Evolutionary conservation across 306 rosid genomes (phyloP).

Genomic region (Cicer arietinum): DNA sequence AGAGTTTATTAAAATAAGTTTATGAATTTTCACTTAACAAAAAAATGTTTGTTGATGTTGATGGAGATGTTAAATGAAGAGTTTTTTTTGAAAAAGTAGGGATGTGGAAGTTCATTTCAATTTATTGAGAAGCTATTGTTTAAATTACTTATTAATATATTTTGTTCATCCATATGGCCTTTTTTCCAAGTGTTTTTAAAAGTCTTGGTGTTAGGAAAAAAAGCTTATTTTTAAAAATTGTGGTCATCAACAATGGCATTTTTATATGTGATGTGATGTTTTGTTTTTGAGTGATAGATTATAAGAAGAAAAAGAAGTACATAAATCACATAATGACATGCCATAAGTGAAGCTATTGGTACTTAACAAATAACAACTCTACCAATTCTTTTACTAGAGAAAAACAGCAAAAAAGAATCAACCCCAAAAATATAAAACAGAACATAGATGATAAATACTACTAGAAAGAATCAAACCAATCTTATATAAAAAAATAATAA

Average conservation of each 20-base stretch:
- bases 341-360: background rate
- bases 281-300: slow-evolving; percentile 11
- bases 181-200: background rate
- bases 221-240: background rate
- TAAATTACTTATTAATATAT: background rate
- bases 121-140: slow-evolving; percentile 2
- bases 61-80: background rate
- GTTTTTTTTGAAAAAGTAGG: background rate
- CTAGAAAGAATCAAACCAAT: too few species aligned
- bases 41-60: slow-evolving; percentile 6
- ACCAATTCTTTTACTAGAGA: background rate
- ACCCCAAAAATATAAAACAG: background rate
- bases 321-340: slow-evolving; percentile 3
- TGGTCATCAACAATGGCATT: background rate
- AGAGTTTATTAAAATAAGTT: slow-evolving; percentile 1
- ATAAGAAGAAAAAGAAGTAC: background rate
- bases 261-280: background rate
- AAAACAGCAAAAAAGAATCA: background rate
- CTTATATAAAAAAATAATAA: too few species aligned
- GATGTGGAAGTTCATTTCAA: background rate
- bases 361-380: slow-evolving; percentile 5
- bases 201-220: background rate
- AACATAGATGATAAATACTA: background rate
- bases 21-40: background rate
- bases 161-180: background rate